Conservation (phyloP, 257 asterid genomes). For the Nemophila menziesii region DNA sequence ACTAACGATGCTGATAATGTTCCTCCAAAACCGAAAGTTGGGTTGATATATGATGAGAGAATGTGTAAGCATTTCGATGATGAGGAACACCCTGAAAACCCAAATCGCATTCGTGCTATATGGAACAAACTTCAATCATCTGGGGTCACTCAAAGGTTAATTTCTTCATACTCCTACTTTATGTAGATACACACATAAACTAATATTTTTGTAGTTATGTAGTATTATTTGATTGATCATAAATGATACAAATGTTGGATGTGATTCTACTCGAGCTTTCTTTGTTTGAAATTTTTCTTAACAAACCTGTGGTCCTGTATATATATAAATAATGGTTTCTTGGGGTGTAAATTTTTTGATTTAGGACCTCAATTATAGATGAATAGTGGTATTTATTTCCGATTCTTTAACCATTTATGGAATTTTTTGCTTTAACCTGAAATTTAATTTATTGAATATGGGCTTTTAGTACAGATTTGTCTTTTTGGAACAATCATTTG, state of each 20-base stretch:
- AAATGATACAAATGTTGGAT: too few relatives aligned
- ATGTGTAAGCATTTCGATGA: conserved; percentile 66
- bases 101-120: conserved; percentile 61
- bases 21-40: conserved; percentile 40
- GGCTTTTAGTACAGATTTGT: not conserved
- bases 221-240: too few relatives aligned
- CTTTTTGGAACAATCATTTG: not conserved
- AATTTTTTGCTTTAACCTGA: too few relatives aligned
- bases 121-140: conserved; percentile 64
- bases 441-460: not conserved
- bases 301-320: too few relatives aligned
- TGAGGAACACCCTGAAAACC: conserved; percentile 60
- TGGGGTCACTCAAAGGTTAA: conserved; percentile 54
- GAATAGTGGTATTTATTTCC: not conserved
- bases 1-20: not conserved
- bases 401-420: not conserved
- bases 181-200: not conserved
- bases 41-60: conserved; percentile 67
- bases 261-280: too few relatives aligned
- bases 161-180: not conserved
- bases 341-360: too few relatives aligned
- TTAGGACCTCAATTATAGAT: too few relatives aligned
- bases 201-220: too few relatives aligned
- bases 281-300: too few relatives aligned
- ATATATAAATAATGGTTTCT: too few relatives aligned